Conservation (phyloP, 495 filamentous ascomycete genomes). For the Aspergillus ostianus region DNA sequence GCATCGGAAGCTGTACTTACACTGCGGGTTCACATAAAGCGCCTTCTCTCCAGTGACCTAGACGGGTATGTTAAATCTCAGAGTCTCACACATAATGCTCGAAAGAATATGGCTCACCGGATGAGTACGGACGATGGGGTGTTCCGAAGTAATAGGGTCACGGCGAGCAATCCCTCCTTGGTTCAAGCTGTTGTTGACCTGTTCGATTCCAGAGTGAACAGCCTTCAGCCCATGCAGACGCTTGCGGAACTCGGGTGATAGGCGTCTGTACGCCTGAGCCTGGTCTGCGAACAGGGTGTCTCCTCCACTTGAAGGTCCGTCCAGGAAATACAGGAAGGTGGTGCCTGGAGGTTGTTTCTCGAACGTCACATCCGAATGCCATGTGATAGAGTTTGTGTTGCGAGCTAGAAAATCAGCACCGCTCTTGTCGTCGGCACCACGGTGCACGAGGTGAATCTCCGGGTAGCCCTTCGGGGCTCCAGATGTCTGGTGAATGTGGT, state of each 20-base stretch:
- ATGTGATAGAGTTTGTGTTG: constrained; percentile 57
- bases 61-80: neutral
- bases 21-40: constrained; percentile 81
- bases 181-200: constrained; percentile 47
- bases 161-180: constrained; percentile 52
- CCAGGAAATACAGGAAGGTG: constrained; percentile 63
- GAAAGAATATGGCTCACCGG: constrained; percentile 48
- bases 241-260: constrained; percentile 57
- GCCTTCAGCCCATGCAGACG: constrained; percentile 58
- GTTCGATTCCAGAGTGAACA: constrained; percentile 57
- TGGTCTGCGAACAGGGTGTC: constrained; percentile 64
- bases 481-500: constrained; percentile 62
- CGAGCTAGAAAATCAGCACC: constrained; percentile 50
- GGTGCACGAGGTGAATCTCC: constrained; percentile 61
- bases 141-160: constrained; percentile 53
- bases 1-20: constrained; percentile 46
- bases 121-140: constrained; percentile 63
- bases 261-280: constrained; percentile 54
- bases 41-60: constrained; percentile 68
- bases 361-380: constrained; percentile 67
- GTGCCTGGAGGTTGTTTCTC: constrained; percentile 65
- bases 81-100: neutral
- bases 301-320: constrained; percentile 58
- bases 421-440: constrained; percentile 51
- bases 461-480: constrained; percentile 59